A percentile compares a stretch with the other conserved stretches of the same genome.
Conservation (phyloP, 2,329 filamentous ascomycete genomes). For the Nothopassalora personata region DNA sequence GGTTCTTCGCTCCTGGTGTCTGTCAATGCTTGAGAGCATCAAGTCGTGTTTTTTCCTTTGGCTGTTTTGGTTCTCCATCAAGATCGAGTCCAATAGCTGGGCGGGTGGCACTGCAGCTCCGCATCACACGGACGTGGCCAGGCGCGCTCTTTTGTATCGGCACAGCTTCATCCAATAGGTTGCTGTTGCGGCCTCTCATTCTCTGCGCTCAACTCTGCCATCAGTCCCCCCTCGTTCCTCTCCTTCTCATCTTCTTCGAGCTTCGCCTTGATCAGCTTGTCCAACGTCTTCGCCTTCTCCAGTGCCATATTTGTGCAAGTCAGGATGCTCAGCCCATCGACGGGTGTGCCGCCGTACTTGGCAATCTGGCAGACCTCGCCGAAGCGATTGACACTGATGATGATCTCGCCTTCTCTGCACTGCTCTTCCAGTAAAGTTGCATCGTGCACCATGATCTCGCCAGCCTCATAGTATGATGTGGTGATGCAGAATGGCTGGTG, state of each 20-base stretch:
- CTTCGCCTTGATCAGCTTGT: slow-evolving; percentile 64
- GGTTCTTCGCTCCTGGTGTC: no score
- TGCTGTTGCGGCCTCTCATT: slow-evolving; percentile 54
- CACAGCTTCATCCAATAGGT: background rate
- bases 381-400: slow-evolving; percentile 80
- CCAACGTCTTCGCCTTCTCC: slow-evolving; percentile 74
- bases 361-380: slow-evolving; percentile 88
- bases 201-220: slow-evolving; percentile 75
- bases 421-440: slow-evolving; percentile 71
- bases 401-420: slow-evolving; percentile 65
- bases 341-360: slow-evolving; percentile 77
- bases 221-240: slow-evolving; percentile 70
- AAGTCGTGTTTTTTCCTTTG: no score
- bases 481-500: slow-evolving; percentile 90
- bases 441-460: slow-evolving; percentile 67
- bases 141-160: no score
- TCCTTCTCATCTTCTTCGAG: slow-evolving; percentile 73
- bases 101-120: no score
- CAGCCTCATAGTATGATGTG: slow-evolving; percentile 73
- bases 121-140: no score
- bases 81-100: no score
- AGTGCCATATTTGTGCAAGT: slow-evolving; percentile 70
- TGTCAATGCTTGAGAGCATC: no score
- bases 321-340: slow-evolving; percentile 74
- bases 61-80: no score